These are phyloP conservation scores for Tetrahymena elliotti DNA, from an alignment of 73 alveolate species.

Conservation along the genomic window DNA sequence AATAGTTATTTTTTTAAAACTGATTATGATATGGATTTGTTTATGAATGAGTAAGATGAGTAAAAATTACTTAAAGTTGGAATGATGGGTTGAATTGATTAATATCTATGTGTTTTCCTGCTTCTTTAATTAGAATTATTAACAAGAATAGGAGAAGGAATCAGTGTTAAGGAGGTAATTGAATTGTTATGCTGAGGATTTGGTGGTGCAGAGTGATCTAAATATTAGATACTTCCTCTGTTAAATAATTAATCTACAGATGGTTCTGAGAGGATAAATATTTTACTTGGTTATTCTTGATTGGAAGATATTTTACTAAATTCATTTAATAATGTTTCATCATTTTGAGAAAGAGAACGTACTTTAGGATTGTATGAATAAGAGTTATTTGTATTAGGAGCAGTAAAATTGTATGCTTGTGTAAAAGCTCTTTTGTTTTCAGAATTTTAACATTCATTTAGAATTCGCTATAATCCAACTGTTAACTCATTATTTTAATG, in stretches of 20 bases:
- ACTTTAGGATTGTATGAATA: not conserved
- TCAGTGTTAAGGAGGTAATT: not conserved
- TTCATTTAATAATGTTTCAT: not conserved
- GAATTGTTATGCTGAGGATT: not conserved
- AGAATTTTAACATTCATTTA: not conserved
- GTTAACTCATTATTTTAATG: not conserved
- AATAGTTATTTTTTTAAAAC: too few relatives aligned
- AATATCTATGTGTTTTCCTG: not conserved
- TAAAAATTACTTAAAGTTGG: not conserved
- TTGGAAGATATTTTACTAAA: not conserved
- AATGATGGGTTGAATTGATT: not conserved
- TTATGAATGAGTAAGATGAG: too few relatives aligned
- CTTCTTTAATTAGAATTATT: not conserved
- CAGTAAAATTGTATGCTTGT: not conserved
- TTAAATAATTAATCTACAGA: not conserved
- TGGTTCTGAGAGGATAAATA: not conserved
- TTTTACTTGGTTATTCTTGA: not conserved
- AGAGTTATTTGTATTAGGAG: not conserved
- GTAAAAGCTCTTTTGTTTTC: not conserved
- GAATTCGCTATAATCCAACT: not conserved
- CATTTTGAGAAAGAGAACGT: not conserved
- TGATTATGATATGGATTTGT: too few relatives aligned
- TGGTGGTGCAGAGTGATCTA: not conserved
- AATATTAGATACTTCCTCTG: not conserved
- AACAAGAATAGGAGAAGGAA: not conserved